Base-by-base conservation (phyloP, 1,139 yeast species). In the Debaryomyces coudertii region DNA sequence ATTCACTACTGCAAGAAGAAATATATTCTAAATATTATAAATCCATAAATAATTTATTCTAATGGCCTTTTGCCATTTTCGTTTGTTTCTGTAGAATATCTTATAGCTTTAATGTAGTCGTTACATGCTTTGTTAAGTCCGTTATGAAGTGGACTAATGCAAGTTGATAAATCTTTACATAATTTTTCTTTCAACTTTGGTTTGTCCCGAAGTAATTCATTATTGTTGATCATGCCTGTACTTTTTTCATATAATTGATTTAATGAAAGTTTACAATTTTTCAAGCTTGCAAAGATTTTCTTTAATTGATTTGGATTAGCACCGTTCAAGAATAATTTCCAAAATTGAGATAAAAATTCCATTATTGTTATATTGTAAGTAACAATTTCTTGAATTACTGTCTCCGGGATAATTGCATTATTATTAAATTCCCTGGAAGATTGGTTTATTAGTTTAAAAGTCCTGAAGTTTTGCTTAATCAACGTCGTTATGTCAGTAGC, bases 381-480 rank as follows among this genome's bases (percentile, higher is more conserved):
- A 12, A 71, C 62, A 38, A 75, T 65, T 45, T 72, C 75, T 48
- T 71, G 75, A 4, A 63, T 55, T 15, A 61, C 49, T 4, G 50
- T 46, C 5, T 58, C 59, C 1, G 73, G 63, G 3, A 73, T 58
- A 12, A 72, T 53, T 40, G 63, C 57, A 27, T 57, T 49, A 22
- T 53, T 45, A 40, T 50, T 44, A 24, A 53, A 23, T 24, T 45
- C 47, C 9, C 39, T 36, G 47, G 33, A 51, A 6, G 34, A n/a
- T 24, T 40, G 36, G 34, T 47, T 48, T 7, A 53, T 49, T 29
- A 58, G 49, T 46, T 54, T 63, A 45, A 51, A 65, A 2, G 62
- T 53, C 43, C 65, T 79, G 39, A 82, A 77, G 57, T 85, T 85
- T 44, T 76, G 73, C 56, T 79, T 79, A 14, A 83, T 79, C 22